A percentile compares a stretch with the other conserved stretches of the same genome.
Conservation (phyloP, 192 early-diverging fungal species). For the Coemansia aciculifera region DNA sequence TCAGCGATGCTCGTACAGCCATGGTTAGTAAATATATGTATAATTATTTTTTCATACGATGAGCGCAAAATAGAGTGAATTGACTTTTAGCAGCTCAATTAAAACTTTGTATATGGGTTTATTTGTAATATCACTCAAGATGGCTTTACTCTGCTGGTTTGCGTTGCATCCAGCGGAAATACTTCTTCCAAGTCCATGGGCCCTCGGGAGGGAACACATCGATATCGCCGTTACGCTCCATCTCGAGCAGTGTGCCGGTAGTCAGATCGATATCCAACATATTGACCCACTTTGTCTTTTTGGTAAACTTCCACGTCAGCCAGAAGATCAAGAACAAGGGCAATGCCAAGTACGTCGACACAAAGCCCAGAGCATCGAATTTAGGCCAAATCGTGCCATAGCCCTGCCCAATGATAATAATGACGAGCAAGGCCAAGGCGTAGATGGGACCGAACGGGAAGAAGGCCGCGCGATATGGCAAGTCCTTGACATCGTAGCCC, state of each 20-base stretch:
- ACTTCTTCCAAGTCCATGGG: constrained; percentile 22
- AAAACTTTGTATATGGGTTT: neutral
- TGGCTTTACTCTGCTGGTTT: neutral
- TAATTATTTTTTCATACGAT: neutral
- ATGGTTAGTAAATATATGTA: neutral
- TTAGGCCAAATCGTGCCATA: constrained; percentile 57
- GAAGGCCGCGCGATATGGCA: constrained; percentile 76
- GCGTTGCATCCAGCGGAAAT: constrained; percentile 33
- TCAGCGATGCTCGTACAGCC: neutral
- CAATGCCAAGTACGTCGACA: constrained; percentile 65
- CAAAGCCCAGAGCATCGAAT: constrained; percentile 55
- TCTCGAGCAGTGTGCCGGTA: constrained; percentile 37
- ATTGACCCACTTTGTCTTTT: constrained; percentile 62
- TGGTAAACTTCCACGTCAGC: constrained; percentile 63
- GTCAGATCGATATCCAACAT: constrained; percentile 64
- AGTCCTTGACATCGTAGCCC: constrained; percentile 58
- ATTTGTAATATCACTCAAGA: neutral
- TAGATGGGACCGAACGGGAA: constrained; percentile 75
- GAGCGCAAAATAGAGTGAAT: neutral
- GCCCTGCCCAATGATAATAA: constrained; percentile 64
- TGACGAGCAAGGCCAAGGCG: constrained; percentile 62
- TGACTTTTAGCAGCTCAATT: neutral
- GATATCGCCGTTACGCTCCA: constrained; percentile 45
- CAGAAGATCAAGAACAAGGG: constrained; percentile 67
- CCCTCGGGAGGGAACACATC: constrained; percentile 20